A percentile compares a stretch with the other conserved stretches of the same genome.
These are phyloP conservation scores for Cicer arietinum DNA, from an alignment of 306 rosid genomes.

Conservation along the genomic window DNA sequence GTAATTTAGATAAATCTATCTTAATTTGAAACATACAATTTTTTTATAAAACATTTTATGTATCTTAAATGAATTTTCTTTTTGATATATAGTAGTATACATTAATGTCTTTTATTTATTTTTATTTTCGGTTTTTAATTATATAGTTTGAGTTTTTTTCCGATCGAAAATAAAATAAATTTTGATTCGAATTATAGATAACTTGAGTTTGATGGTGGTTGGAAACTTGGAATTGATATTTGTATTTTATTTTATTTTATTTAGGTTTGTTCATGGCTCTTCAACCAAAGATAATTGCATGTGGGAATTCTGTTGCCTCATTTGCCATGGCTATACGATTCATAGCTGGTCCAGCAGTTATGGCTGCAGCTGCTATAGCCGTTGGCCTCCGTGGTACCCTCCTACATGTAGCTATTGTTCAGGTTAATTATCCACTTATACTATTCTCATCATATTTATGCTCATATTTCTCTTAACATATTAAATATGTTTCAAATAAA, in stretches of 20 bases:
- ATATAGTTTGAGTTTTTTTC: too few relatives aligned
- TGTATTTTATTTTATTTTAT: constrained; percentile 21
- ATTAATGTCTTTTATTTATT: too few relatives aligned
- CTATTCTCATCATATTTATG: background rate
- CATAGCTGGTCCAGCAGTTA: constrained; percentile 91
- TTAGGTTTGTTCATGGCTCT: constrained; percentile 93
- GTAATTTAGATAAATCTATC: too few relatives aligned
- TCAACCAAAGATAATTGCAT: constrained; percentile 94
- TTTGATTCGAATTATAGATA: background rate
- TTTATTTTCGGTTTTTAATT: too few relatives aligned
- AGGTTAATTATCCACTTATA: constrained; percentile 56
- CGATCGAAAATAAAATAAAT: too few relatives aligned
- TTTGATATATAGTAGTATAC: too few relatives aligned
- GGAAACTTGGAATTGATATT: background rate
- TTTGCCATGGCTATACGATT: constrained; percentile 93
- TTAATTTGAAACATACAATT: too few relatives aligned
- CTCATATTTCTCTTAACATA: background rate
- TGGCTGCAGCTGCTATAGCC: constrained; percentile 89
- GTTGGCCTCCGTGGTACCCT: constrained; percentile 90
- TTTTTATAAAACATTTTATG: too few relatives aligned
- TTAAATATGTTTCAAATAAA: background rate
- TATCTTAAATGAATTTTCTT: too few relatives aligned
- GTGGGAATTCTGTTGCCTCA: constrained; percentile 89
- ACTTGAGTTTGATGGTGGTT: constrained; percentile 2
- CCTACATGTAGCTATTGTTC: constrained; percentile 85